These are phyloP conservation scores for Gloeostereum incarnatum DNA, from an alignment of 768 basidiomycete genomes.

Conservation along the genomic window DNA sequence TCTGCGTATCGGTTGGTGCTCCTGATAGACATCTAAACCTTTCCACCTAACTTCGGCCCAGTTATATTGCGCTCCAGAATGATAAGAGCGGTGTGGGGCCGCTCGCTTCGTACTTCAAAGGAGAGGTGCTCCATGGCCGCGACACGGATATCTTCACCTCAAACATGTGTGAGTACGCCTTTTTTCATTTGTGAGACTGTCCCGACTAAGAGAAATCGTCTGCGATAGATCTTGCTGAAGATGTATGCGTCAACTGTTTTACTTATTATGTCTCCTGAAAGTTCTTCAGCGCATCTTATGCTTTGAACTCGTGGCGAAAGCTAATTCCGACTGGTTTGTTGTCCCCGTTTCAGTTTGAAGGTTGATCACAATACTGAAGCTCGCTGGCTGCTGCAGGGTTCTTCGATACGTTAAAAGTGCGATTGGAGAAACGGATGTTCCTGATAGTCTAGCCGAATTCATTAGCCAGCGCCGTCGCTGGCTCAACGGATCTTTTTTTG, in stretches of 20 bases:
- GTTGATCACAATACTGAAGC: not conserved
- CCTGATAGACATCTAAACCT: conserved; percentile 17
- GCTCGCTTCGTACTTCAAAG: conserved; percentile 94
- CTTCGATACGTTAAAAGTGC: conserved; percentile 94
- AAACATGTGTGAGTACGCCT: conserved; percentile 73
- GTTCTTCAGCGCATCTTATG: conserved; percentile 65
- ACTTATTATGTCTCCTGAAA: not conserved
- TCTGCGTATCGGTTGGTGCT: conserved; percentile 66
- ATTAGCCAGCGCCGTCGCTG: conserved; percentile 86
- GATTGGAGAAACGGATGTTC: conserved; percentile 89
- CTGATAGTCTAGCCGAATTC: conserved; percentile 87
- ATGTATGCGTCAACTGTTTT: conserved; percentile 36
- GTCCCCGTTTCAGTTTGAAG: not conserved
- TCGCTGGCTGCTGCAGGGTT: conserved; percentile 47
- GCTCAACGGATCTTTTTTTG: conserved; percentile 93
- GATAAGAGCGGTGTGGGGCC: conserved; percentile 77
- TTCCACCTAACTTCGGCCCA: conserved; percentile 13
- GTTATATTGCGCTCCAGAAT: conserved; percentile 86
- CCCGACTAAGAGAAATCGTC: no score
- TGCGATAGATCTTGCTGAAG: conserved; percentile 78
- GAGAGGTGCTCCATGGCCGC: conserved; percentile 76
- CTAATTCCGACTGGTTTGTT: conserved; percentile 66
- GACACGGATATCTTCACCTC: conserved; percentile 92
- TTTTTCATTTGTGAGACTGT: not conserved
- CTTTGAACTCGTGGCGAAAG: conserved; percentile 71